Percentiles rank a stretch among this genome's conserved stretches.
phyloP scores from a whole-genome alignment of 139 green algal species.

The Chlamydomonas schloesseri region DNA sequence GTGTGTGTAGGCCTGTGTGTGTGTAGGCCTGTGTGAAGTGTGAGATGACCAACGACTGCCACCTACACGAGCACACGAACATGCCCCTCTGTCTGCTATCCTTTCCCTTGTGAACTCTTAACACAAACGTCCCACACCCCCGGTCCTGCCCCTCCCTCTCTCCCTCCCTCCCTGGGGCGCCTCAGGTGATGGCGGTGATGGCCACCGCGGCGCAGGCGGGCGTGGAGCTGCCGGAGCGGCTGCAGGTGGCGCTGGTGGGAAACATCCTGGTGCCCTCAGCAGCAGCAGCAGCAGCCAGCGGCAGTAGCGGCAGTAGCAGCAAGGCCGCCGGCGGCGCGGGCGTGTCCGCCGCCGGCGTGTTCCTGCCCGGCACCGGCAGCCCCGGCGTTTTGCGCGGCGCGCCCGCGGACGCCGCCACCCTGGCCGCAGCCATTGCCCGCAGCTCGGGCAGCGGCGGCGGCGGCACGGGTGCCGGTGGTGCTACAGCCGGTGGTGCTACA shows the following conservation, averaged over 20 bases:
- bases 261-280: background rate
- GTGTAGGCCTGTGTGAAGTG: too few species aligned
- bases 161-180: too few species aligned
- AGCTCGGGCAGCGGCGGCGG: background rate
- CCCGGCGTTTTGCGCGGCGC: too few species aligned
- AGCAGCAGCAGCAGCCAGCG: too few species aligned
- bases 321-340: background rate
- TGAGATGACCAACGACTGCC: too few species aligned
- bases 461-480: background rate
- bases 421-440: background rate
- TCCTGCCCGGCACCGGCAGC: background rate
- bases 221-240: background rate
- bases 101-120: too few species aligned
- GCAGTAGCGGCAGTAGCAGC: too few species aligned
- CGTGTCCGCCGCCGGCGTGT: conserved; percentile 5
- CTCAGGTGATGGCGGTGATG: conserved; percentile 15
- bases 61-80: too few species aligned
- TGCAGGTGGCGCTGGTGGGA: background rate
- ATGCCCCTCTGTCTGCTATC: too few species aligned
- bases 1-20: too few species aligned
- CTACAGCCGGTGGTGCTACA: background rate
- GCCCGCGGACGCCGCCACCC: background rate
- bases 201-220: background rate
- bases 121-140: too few species aligned
- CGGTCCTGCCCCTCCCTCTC: too few species aligned